phyloP scores from a whole-genome alignment of 2,329 filamentous ascomycete genomes.

The Cercospora zeae-maydis region DNA sequence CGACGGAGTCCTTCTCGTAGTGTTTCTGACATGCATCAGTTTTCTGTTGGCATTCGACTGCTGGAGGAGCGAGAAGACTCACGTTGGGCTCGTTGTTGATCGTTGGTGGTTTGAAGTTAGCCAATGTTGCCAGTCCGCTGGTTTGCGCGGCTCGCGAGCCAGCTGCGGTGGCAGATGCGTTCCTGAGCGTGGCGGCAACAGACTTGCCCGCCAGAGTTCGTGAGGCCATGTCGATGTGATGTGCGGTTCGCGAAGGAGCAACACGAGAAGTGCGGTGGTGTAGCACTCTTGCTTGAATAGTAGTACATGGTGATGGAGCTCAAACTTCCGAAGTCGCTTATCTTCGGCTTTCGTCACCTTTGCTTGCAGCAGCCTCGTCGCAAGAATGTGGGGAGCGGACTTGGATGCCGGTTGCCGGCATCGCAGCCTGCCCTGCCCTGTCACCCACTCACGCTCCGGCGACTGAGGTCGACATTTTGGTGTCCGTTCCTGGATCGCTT shows the following conservation, averaged over 20 bases:
- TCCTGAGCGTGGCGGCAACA: conserved; percentile 5
- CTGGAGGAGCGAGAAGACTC: conserved; percentile 37
- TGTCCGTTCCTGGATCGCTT: conserved; percentile 7
- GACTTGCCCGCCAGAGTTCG: conserved; percentile 12
- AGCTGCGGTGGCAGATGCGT: conserved; percentile 4
- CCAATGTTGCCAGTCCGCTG: conserved; percentile 56
- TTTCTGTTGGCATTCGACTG: background rate
- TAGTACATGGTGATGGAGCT: conserved; percentile 4
- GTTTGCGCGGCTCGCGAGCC: conserved; percentile 25
- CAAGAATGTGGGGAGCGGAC: conserved; percentile 4
- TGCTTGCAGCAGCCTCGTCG: background rate
- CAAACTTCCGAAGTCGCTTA: conserved; percentile 10
- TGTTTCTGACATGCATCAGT: conserved; percentile 61
- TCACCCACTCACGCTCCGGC: background rate
- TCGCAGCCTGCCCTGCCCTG: background rate
- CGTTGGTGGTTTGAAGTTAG: conserved; percentile 81
- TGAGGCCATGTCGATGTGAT: conserved; percentile 15
- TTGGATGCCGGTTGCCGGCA: conserved; percentile 8
- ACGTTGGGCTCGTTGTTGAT: conserved; percentile 96
- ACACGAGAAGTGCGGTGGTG: background rate
- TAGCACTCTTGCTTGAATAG: background rate
- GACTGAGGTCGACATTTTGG: background rate
- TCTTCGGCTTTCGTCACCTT: conserved; percentile 11
- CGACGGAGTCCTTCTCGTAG: conserved; percentile 77
- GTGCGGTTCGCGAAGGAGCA: background rate